Percentiles rank a stretch among this genome's conserved stretches.
phyloP scores from a whole-genome alignment of 2,329 filamentous ascomycete genomes.

The Xylaria sp. region DNA sequence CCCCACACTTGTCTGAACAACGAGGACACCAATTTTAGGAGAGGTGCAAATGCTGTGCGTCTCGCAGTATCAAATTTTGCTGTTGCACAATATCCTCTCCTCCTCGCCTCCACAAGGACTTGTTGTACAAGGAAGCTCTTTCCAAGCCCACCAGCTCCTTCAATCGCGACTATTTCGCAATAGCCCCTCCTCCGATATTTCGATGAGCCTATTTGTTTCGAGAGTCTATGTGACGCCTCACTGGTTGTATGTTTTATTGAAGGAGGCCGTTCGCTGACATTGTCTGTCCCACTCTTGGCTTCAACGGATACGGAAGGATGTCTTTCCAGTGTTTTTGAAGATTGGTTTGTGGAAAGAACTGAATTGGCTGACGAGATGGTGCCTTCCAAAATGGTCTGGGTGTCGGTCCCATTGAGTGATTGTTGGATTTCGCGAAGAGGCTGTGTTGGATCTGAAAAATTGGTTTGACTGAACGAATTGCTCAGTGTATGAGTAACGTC shows the following conservation, averaged over 20 bases:
- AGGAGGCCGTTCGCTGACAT: conserved; percentile 56
- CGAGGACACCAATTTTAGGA: conserved; percentile 73
- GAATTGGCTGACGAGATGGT: conserved; percentile 62
- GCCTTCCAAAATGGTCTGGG: conserved; percentile 52
- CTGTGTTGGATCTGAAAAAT: conserved; percentile 56
- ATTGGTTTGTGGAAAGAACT: conserved; percentile 50
- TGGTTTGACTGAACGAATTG: conserved; percentile 61
- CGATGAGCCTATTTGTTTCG: conserved; percentile 64
- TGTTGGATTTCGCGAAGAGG: conserved; percentile 55
- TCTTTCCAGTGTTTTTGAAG: conserved; percentile 62
- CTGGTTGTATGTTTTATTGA: conserved; percentile 57
- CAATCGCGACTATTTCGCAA: conserved; percentile 71
- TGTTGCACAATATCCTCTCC: conserved; percentile 72
- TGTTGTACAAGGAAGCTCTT: conserved; percentile 74
- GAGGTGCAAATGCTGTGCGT: conserved; percentile 70
- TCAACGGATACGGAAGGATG: conserved; percentile 64
- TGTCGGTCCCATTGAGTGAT: conserved; percentile 50
- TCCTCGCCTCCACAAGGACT: conserved; percentile 69
- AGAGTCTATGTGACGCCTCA: conserved; percentile 63
- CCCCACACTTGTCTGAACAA: conserved; percentile 76
- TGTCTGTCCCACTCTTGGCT: conserved; percentile 59
- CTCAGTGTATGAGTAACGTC: conserved; percentile 63
- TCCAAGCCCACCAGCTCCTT: conserved; percentile 71
- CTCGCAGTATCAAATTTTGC: conserved; percentile 73
- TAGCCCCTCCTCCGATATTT: conserved; percentile 72